Evolutionary conservation across 2,329 filamentous ascomycete species (phyloP), one percentile per base, ranked within the genome.

Genomic region (Furcasterigmium furcatum): DNA sequence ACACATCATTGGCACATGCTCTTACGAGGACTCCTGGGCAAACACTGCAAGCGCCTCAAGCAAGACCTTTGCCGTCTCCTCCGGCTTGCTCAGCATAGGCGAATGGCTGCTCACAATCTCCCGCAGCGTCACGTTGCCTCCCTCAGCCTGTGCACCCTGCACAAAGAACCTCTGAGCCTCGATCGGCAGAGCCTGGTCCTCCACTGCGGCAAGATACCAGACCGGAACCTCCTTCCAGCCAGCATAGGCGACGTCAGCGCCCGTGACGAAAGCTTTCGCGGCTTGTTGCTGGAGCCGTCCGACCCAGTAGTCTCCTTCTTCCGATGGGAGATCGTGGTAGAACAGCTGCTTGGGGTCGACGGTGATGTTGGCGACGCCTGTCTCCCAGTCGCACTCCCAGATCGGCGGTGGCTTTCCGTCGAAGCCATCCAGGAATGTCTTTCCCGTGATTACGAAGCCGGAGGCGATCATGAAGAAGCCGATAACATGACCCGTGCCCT

Each of bases 161-260:
- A 72, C 61, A 25, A 55, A 42, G 51, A 67, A 55, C 46, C 61
- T 55, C 52, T 77, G 73, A 16, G 55, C 58, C 48, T 63, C 52
- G 0, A 66, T 54, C 1, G 74, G 71, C 22, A 72, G 47, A 1
- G 61, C 64, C 7, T 50, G 55, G 48, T 78, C 73, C 45, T 73
- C 61, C 0, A 53, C 50, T 1, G 72, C 72, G 0, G 61, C 66
- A 3, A 78, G 52, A 51, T 70, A 75, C 72, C 72, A 76, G 2
- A 55, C 50, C 1, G 71, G 72, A 29, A 74, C 68, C 32, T 76
- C 71, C 48, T 53, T 55, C 73, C 74, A 78, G 0, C 72, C 74
- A 0, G 67, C 58, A 48, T 77, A 74, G 0, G 61, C 49, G 39
- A 62, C 46, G 46, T 77, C 69, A 0, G 65, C 66, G 1, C 70